phyloP scores from a whole-genome alignment of 768 basidiomycete species.

The Rhodotorula kratochvilovae region DNA sequence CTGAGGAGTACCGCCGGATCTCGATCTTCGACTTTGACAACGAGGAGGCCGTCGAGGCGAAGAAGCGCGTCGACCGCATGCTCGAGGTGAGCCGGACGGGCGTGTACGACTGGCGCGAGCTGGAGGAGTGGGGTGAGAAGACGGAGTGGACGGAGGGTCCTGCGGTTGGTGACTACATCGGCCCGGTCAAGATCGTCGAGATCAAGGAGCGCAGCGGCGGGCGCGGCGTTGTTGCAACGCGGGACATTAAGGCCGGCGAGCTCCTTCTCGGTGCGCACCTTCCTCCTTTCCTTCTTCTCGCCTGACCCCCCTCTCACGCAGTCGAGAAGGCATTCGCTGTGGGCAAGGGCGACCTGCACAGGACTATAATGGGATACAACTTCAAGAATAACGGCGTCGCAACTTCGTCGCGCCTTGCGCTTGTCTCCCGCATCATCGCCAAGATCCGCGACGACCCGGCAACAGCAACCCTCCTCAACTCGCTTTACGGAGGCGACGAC shows the following conservation, averaged over 20 bases:
- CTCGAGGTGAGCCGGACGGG: neutral
- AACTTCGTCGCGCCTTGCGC: neutral
- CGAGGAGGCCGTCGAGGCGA: neutral
- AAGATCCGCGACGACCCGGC: neutral
- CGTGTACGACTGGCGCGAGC: constrained; percentile 3
- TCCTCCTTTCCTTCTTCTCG: neutral
- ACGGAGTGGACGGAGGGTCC: neutral
- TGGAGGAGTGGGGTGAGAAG: neutral
- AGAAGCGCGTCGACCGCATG: neutral
- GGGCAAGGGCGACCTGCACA: neutral
- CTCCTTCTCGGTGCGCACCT: constrained; percentile 24
- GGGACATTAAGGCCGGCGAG: constrained; percentile 17
- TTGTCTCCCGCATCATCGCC: neutral
- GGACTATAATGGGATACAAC: neutral
- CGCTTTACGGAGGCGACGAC: neutral
- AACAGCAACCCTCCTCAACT: neutral
- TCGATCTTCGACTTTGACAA: neutral
- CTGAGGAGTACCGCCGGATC: neutral
- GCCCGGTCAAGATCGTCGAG: constrained; percentile 2
- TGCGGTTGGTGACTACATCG: constrained; percentile 5
- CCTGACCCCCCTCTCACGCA: neutral
- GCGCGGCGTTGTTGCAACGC: constrained; percentile 22
- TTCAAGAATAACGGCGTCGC: neutral
- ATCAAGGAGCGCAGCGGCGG: neutral
- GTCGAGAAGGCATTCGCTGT: neutral